phyloP scores from a whole-genome alignment of 2,329 filamentous ascomycete genomes.

The Alternaria dauci region DNA sequence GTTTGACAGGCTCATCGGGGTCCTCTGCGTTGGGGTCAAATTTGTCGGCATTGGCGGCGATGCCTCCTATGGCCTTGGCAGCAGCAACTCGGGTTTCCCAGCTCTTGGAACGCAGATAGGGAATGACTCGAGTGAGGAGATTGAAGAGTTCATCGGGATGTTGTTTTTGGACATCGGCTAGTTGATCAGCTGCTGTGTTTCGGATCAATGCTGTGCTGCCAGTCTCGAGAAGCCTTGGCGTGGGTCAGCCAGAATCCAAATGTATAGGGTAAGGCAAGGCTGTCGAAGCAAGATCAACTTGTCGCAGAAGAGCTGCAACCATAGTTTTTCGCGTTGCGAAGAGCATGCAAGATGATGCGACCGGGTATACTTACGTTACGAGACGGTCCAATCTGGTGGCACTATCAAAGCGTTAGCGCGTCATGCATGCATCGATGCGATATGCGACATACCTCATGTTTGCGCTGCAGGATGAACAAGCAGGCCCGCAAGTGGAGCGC shows the following conservation, averaged over 20 bases:
- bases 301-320: neutral
- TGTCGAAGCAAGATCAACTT: neutral
- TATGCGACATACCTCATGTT: constrained; percentile 42
- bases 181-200: constrained; percentile 94
- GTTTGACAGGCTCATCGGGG: constrained; percentile 69
- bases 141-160: constrained; percentile 98
- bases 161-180: constrained; percentile 97
- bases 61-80: constrained; percentile 92
- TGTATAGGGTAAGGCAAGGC: constrained; percentile 1
- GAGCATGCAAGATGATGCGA: constrained; percentile 5
- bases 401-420: constrained; percentile 48
- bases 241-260: constrained; percentile 31
- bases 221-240: constrained; percentile 85
- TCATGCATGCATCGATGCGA: constrained; percentile 32
- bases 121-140: constrained; percentile 89
- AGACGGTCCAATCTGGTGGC: constrained; percentile 51
- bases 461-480: constrained; percentile 19
- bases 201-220: constrained; percentile 95
- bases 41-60: constrained; percentile 84
- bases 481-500: constrained; percentile 18
- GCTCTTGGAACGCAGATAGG: constrained; percentile 91
- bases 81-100: constrained; percentile 97
- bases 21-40: constrained; percentile 82
- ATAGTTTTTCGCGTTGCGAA: neutral
- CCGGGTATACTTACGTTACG: constrained; percentile 47